Percentiles rank a stretch among this genome's conserved stretches.
phyloP scores from a whole-genome alignment of 306 rosid species.

The Vicia sativa region DNA sequence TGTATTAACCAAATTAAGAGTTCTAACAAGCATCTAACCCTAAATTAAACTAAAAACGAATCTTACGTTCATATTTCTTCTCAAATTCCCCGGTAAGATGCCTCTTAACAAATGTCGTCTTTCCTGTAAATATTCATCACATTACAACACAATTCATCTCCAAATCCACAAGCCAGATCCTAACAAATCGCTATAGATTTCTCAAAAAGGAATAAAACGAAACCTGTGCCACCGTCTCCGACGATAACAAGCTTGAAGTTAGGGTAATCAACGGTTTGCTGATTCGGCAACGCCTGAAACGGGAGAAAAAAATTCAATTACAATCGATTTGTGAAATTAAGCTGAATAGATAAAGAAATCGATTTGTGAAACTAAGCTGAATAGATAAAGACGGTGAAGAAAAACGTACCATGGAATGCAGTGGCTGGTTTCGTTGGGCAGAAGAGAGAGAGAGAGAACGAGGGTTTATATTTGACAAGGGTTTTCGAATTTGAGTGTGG shows the following conservation, averaged over 20 bases:
- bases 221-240: constrained; percentile 86
- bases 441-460: background rate
- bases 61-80: constrained; percentile 76
- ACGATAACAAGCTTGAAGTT: constrained; percentile 86
- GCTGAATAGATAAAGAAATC: background rate
- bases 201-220: too few relatives aligned
- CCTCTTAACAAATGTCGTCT: constrained; percentile 73
- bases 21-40: background rate
- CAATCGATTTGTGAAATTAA: background rate
- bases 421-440: background rate
- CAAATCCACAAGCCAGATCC: background rate
- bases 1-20: background rate
- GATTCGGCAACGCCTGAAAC: constrained; percentile 71
- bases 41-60: background rate
- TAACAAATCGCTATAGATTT: background rate
- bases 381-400: background rate
- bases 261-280: constrained; percentile 78
- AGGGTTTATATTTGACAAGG: background rate
- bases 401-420: background rate
- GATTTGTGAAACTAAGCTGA: background rate
- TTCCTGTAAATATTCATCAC: constrained; percentile 46
- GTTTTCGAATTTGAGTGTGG: background rate
- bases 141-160: background rate
- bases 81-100: constrained; percentile 79
- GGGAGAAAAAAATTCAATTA: background rate